Conservation (phyloP, 108 stramenopile species). For the Nitzschia palea region DNA sequence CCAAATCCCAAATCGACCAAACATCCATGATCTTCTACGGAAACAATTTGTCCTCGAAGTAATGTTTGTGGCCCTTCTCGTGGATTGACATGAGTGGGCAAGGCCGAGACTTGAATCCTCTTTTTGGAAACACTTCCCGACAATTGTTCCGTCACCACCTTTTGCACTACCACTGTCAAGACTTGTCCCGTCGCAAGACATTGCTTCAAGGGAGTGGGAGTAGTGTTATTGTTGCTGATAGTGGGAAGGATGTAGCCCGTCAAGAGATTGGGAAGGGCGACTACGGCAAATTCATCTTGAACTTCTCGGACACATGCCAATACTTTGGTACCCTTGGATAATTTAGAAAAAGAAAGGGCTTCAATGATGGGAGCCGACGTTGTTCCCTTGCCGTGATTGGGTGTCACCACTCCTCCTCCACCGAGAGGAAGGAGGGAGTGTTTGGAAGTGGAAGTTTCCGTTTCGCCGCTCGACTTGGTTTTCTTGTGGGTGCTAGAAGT, state of each 20-base stretch:
- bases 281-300: constrained; percentile 61
- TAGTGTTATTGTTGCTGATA: constrained; percentile 9
- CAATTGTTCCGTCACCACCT: constrained; percentile 50
- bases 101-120: constrained; percentile 73
- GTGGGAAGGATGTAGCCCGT: constrained; percentile 66
- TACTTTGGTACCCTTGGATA: constrained; percentile 65
- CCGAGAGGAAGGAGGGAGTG: constrained; percentile 64
- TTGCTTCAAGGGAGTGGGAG: constrained; percentile 32
- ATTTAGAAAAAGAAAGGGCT: constrained; percentile 61
- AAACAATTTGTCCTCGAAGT: constrained; percentile 61
- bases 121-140: constrained; percentile 37
- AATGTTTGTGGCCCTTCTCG: constrained; percentile 1
- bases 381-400: constrained; percentile 20
- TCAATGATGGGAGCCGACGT: constrained; percentile 57
- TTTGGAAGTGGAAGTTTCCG: not conserved
- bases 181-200: constrained; percentile 51
- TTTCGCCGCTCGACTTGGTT: not conserved
- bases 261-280: constrained; percentile 70
- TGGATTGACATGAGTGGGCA: constrained; percentile 58
- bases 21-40: constrained; percentile 83
- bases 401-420: constrained; percentile 71
- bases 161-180: constrained; percentile 61
- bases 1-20: constrained; percentile 67
- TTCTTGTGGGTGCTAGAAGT: not conserved
- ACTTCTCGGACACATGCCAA: constrained; percentile 71